A percentile compares a stretch with the other conserved stretches of the same genome.
Evolutionary conservation across 2,329 filamentous ascomycete genomes (phyloP).

Genomic region (Pseudonectria foliicola): DNA sequence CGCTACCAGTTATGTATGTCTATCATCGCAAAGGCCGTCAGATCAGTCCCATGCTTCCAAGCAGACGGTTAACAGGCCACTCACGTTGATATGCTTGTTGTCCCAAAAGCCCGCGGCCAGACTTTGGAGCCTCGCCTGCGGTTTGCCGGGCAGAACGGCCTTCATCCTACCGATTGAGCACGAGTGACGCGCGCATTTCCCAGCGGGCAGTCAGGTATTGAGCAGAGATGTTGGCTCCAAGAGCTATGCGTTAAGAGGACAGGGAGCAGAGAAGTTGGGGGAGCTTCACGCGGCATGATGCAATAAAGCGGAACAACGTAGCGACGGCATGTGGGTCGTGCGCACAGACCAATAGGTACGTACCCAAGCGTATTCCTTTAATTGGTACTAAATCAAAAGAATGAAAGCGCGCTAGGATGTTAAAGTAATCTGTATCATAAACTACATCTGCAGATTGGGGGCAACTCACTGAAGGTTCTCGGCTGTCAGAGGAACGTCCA

Average conservation of each 20-base stretch:
- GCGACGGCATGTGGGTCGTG: no score
- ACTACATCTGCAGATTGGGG: no score
- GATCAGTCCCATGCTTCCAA: slow-evolving; percentile 2
- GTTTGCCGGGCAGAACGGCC: slow-evolving; percentile 71
- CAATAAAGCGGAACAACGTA: no score
- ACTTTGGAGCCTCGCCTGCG: slow-evolving; percentile 70
- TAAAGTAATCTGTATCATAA: no score
- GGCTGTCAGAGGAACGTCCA: no score
- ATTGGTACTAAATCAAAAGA: no score
- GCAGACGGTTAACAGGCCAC: slow-evolving; percentile 17
- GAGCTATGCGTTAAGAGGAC: neutral
- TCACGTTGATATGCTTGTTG: slow-evolving; percentile 63
- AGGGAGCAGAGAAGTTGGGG: no score
- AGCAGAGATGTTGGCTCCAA: neutral
- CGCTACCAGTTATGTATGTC: slow-evolving; percentile 86
- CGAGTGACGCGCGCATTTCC: slow-evolving; percentile 16
- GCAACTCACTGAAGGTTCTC: no score
- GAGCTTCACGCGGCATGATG: no score
- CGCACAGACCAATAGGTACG: no score
- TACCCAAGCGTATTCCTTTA: no score
- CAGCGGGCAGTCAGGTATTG: slow-evolving; percentile 1
- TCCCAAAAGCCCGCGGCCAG: slow-evolving; percentile 69
- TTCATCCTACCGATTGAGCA: slow-evolving; percentile 53
- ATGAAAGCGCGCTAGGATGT: no score
- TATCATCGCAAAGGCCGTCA: slow-evolving; percentile 27